phyloP scores from a whole-genome alignment of 2,329 filamentous ascomycete genomes.

The Claviceps fusiformis region DNA sequence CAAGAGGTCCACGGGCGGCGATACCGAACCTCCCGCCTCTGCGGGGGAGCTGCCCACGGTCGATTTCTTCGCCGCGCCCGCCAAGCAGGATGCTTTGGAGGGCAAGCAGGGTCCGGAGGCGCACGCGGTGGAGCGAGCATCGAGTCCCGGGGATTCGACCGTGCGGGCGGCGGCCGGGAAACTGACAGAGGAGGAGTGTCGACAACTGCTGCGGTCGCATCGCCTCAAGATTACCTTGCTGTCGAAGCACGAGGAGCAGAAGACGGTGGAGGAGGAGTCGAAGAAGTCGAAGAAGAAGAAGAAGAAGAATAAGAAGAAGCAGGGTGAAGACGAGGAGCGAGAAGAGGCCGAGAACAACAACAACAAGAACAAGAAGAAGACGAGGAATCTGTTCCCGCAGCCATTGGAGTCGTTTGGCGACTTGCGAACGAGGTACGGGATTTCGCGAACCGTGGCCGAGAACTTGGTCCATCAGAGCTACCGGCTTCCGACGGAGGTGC shows the following conservation, averaged over 20 bases:
- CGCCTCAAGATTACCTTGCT: constrained; percentile 74
- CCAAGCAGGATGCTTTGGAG: constrained; percentile 23
- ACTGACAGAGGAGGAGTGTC: constrained; percentile 57
- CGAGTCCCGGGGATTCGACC: constrained; percentile 12
- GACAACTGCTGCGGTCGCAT: constrained; percentile 62
- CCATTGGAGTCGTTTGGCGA: constrained; percentile 68
- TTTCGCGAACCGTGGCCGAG: constrained; percentile 58
- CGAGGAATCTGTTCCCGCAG: constrained; percentile 58
- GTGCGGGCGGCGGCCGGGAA: constrained; percentile 15
- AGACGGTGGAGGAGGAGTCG: constrained; percentile 40
- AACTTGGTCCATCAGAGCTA: constrained; percentile 82
- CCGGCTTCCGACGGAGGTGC: constrained; percentile 79
- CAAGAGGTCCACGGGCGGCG: constrained; percentile 31
- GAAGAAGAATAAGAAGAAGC: constrained; percentile 35
- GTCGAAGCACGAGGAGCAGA: constrained; percentile 31
- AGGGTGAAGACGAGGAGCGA: constrained; percentile 30
- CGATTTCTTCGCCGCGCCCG: constrained; percentile 43
- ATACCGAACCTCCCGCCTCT: constrained; percentile 17
- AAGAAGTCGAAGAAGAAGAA: constrained; percentile 34
- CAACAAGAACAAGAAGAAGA: constrained; percentile 24
- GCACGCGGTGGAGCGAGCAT: constrained; percentile 12
- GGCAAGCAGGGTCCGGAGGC: constrained; percentile 16
- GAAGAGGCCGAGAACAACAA: constrained; percentile 25
- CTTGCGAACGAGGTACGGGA: constrained; percentile 55
- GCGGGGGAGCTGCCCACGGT: constrained; percentile 29